These are phyloP conservation scores for Pichia manshurica DNA, from an alignment of 805 yeast genomes.

Conservation along the genomic window DNA sequence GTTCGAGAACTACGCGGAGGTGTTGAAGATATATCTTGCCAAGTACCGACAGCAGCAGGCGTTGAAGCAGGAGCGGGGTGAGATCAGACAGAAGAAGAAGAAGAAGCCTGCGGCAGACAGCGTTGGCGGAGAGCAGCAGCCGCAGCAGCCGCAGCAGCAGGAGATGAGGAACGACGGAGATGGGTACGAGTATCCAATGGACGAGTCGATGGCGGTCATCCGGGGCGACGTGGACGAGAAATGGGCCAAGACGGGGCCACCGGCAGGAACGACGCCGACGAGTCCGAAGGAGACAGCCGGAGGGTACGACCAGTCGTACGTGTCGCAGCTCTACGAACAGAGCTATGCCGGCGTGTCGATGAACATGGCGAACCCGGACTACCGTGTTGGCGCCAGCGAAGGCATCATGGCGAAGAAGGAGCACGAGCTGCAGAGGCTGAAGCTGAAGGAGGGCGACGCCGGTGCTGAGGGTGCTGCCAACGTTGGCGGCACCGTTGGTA, in stretches of 20 bases:
- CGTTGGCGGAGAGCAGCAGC: slow-evolving; percentile 15
- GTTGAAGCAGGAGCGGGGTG: slow-evolving; percentile 60
- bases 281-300: too few species aligned
- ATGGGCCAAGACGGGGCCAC: not conserved
- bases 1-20: slow-evolving; percentile 65
- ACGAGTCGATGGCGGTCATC: slow-evolving; percentile 2
- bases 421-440: not conserved
- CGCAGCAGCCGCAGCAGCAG: too few species aligned
- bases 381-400: slow-evolving; percentile 15
- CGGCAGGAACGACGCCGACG: not conserved
- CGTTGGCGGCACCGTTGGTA: too few species aligned
- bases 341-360: slow-evolving; percentile 24
- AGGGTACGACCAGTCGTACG: slow-evolving; percentile 17
- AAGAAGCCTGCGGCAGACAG: slow-evolving; percentile 10
- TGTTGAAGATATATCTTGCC: slow-evolving; percentile 60
- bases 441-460: too few species aligned
- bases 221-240: not conserved
- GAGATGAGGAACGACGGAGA: slow-evolving; percentile 10
- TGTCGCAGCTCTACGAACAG: slow-evolving; percentile 30
- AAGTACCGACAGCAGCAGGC: slow-evolving; percentile 73
- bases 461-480: not conserved
- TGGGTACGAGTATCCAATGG: slow-evolving; percentile 6
- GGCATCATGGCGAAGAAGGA: slow-evolving; percentile 2
- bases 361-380: slow-evolving; percentile 23
- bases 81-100: slow-evolving; percentile 31